Base-by-base conservation (phyloP, 1,139 yeast genomes). In the Taphrina betulina region DNA sequence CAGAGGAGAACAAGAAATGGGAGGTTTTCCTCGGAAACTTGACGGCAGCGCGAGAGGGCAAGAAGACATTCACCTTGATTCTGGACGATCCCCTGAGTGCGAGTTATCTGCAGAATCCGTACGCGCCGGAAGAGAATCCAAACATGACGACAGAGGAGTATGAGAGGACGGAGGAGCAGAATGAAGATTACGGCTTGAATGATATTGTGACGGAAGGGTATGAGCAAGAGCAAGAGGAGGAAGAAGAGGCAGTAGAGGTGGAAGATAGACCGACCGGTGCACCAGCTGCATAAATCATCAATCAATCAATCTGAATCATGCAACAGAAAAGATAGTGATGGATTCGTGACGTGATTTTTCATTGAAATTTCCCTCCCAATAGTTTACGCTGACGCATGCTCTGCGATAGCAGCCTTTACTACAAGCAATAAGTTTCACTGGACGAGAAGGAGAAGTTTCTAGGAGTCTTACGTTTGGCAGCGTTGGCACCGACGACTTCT, bases 81-180 rank as follows among this genome's bases (percentile, higher is more conserved):
- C 85, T 94, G 95, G 88, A 81, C 62, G 99, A 94, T 71, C 98
- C 99, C 5, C 73, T 92, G 67, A 96, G 96, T 20, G 83, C 95
- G 4, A 88, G 96, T 0, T 94, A 94, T 67, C 85, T 94, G 63
- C 99, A 94, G 72, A 94, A 94, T 68, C 95, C 90, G 8, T 94
- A 89, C 68, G 99, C 99, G 33, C 99, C 99, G 20, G 99, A 94
- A 70, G 80, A 80, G 42, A 98, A 94, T 73, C 99, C 99, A 63
- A 88, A 90, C 69, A 92, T 94, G 97, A 76, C 70, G 35, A 79
- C 86, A 62, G 96, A 85, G 71, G 96, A 90, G 60, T 87, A 81
- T 65, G 96, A 57, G 35, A 51, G 61, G 23, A 53, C 57, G 23
- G 48, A 51, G 16, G 57, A 72, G 61, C 95, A 90, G 71, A 89